A percentile compares a stretch with the other conserved stretches of the same genome.
Evolutionary conservation across 2,329 filamentous ascomycete genomes (phyloP).

Genomic region (Aureobasidium sp.): DNA sequence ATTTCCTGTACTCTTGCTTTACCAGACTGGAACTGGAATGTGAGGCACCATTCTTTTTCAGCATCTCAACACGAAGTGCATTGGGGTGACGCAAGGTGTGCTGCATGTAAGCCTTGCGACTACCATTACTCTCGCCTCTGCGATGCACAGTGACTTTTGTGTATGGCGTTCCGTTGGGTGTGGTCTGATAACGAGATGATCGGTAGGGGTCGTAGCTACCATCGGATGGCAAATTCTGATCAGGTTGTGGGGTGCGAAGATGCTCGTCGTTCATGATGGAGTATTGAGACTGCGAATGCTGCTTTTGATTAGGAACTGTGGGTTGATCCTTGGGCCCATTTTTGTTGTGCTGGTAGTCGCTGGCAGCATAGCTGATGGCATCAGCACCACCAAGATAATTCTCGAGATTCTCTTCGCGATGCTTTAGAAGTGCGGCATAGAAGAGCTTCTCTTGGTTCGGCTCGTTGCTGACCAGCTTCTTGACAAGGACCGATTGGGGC

Average conservation of each 20-base stretch:
- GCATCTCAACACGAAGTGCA: conserved; percentile 35
- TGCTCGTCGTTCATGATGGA: conserved; percentile 51
- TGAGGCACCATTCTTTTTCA: conserved; percentile 26
- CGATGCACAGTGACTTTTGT: conserved; percentile 65
- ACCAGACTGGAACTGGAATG: conserved; percentile 30
- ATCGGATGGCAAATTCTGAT: conserved; percentile 41
- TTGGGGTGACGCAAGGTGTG: conserved; percentile 36
- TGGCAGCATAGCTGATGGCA: conserved; percentile 69
- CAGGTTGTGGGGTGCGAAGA: conserved; percentile 40
- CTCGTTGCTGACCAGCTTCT: conserved; percentile 52
- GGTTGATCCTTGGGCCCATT: conserved; percentile 28
- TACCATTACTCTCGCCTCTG: conserved; percentile 29
- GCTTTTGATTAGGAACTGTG: conserved; percentile 29
- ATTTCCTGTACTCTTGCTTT: conserved; percentile 12
- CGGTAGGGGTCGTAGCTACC: conserved; percentile 81
- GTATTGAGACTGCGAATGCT: conserved; percentile 47
- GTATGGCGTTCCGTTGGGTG: conserved; percentile 32
- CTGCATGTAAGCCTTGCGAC: conserved; percentile 30
- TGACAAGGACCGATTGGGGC: conserved; percentile 62
- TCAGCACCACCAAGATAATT: conserved; percentile 68
- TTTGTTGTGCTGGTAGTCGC: conserved; percentile 77
- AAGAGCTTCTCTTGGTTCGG: conserved; percentile 89
- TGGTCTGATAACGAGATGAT: conserved; percentile 53
- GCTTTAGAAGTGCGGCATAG: conserved; percentile 76
- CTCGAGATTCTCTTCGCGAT: conserved; percentile 77